phyloP scores from a whole-genome alignment of 768 basidiomycete genomes.

The Collybia mongolica region DNA sequence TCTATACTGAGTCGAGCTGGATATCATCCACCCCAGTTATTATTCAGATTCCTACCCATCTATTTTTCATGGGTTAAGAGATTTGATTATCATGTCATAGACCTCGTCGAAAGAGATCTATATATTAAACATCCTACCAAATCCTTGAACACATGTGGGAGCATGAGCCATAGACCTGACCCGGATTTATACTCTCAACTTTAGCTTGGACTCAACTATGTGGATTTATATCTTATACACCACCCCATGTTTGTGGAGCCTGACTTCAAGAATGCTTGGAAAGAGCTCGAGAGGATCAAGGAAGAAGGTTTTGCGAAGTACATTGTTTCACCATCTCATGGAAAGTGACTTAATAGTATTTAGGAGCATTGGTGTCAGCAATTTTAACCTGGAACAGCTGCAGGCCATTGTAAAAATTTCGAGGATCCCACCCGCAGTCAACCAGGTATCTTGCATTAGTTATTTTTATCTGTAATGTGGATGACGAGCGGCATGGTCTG shows the following conservation, averaged over 20 bases:
- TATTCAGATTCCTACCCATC: too few species aligned
- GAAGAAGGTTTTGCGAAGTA: constrained; percentile 44
- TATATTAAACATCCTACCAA: too few species aligned
- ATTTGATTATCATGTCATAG: too few species aligned
- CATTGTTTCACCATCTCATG: constrained; percentile 3
- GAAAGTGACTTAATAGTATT: not conserved
- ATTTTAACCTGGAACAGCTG: constrained; percentile 54
- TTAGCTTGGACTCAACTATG: constrained; percentile 57
- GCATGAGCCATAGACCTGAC: not conserved
- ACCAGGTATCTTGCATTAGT: constrained; percentile 46
- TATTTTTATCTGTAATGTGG: not conserved
- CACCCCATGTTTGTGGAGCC: constrained; percentile 29
- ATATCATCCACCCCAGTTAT: too few species aligned
- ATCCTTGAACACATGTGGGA: too few species aligned
- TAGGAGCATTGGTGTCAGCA: constrained; percentile 53
- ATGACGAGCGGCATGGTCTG: not conserved
- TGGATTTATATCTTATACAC: constrained; percentile 77
- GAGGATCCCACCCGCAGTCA: constrained; percentile 60
- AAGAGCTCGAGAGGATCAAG: constrained; percentile 53
- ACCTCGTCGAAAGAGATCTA: too few species aligned
- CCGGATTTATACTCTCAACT: not conserved
- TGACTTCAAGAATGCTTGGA: constrained; percentile 46
- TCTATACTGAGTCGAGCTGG: too few species aligned
- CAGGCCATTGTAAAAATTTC: constrained; percentile 49
- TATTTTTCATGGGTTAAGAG: too few species aligned